These are phyloP conservation scores for Thelephora aurantiotincta DNA, from an alignment of 768 basidiomycete species.

Conservation along the genomic window DNA sequence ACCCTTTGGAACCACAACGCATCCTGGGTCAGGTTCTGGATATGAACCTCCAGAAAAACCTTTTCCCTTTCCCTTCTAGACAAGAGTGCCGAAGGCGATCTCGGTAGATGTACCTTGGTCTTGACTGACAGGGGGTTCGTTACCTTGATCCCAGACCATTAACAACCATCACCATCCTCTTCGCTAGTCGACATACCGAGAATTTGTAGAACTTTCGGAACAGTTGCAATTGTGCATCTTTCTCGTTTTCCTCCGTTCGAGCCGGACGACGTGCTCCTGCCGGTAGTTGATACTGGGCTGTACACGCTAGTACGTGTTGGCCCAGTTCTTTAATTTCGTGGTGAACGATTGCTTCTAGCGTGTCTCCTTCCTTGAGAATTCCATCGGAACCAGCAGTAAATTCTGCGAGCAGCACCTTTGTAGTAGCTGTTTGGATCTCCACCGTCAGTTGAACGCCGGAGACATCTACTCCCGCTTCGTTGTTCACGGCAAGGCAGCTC, in stretches of 20 bases:
- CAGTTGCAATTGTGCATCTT: constrained; percentile 45
- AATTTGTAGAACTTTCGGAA: constrained; percentile 92
- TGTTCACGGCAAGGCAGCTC: constrained; percentile 70
- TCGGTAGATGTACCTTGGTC: constrained; percentile 77
- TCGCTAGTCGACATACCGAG: constrained; percentile 36
- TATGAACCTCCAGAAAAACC: constrained; percentile 83
- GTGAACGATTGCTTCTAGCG: constrained; percentile 52
- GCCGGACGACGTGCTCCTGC: constrained; percentile 36
- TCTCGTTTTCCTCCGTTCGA: constrained; percentile 31
- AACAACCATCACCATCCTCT: neutral
- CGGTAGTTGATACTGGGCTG: constrained; percentile 69
- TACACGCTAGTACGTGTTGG: constrained; percentile 78
- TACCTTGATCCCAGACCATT: constrained; percentile 34
- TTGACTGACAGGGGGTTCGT: constrained; percentile 93
- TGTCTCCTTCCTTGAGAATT: constrained; percentile 38
- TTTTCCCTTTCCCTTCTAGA: constrained; percentile 56
- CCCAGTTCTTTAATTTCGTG: constrained; percentile 94
- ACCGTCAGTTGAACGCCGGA: constrained; percentile 52
- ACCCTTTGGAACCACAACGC: constrained; percentile 74
- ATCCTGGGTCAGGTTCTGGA: constrained; percentile 75
- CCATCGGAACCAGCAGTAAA: constrained; percentile 36
- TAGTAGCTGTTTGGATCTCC: constrained; percentile 74
- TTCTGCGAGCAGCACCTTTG: constrained; percentile 50
- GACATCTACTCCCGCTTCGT: constrained; percentile 52
- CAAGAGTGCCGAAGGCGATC: constrained; percentile 58